phyloP scores from a whole-genome alignment of 805 yeast species.

The Sugiyamaella valdiviana region DNA sequence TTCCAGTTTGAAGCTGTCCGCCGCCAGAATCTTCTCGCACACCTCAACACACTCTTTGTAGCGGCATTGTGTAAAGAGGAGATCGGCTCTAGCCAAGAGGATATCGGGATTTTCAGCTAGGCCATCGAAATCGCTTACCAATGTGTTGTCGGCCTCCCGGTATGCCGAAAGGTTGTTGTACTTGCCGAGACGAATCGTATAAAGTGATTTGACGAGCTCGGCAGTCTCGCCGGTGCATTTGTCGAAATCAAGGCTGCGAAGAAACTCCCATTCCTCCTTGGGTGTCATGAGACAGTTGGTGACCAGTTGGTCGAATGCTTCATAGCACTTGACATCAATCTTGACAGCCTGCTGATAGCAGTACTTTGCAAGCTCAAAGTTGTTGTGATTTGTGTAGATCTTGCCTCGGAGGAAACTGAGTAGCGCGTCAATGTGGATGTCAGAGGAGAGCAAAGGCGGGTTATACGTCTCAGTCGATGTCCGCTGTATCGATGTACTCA shows the following conservation, averaged over 20 bases:
- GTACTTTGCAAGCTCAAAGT: conserved; percentile 78
- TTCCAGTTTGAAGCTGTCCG: conserved; percentile 65
- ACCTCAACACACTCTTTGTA: conserved; percentile 68
- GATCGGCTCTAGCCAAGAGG: conserved; percentile 60
- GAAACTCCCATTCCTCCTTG: conserved; percentile 77
- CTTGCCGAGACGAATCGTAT: conserved; percentile 70
- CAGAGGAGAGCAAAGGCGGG: conserved; percentile 28
- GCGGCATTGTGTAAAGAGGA: conserved; percentile 65
- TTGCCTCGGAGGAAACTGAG: conserved; percentile 81
- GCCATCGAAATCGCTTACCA: conserved; percentile 63
- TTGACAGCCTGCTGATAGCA: conserved; percentile 79
- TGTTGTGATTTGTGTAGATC: conserved; percentile 74
- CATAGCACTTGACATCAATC: conserved; percentile 87
- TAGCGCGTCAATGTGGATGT: conserved; percentile 80
- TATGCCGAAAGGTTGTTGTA: conserved; percentile 50
- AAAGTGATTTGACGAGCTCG: conserved; percentile 70
- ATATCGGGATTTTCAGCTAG: conserved; percentile 67
- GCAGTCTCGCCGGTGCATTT: conserved; percentile 51
- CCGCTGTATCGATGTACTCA: background rate
- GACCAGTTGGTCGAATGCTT: conserved; percentile 78
- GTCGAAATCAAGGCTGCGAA: conserved; percentile 58
- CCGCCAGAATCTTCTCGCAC: conserved; percentile 48
- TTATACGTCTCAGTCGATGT: background rate
- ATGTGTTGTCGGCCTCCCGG: conserved; percentile 57
- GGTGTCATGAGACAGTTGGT: conserved; percentile 72